Evolutionary conservation across 495 filamentous ascomycete genomes (phyloP).

Genomic region (Lasiosphaeris hirsuta): DNA sequence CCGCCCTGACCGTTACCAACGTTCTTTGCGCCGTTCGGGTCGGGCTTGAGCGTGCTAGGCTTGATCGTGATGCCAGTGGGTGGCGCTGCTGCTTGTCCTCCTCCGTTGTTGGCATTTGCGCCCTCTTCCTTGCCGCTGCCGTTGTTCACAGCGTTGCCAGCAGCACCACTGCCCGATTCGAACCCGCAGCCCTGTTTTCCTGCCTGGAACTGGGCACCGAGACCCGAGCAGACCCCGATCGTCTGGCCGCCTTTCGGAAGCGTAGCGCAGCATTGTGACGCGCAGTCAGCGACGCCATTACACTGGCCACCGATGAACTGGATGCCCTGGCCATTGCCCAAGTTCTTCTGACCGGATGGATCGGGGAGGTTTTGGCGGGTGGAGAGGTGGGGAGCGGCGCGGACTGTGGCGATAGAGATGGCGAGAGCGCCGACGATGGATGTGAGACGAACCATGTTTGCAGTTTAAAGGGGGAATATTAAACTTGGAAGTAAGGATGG

Average conservation of each 20-base stretch:
- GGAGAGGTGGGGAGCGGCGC: conserved; percentile 52
- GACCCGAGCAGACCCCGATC: conserved; percentile 35
- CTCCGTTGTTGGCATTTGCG: background rate
- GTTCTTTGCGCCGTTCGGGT: conserved; percentile 22
- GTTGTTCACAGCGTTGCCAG: background rate
- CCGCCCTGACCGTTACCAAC: conserved; percentile 23
- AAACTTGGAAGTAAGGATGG: background rate
- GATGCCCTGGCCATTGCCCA: conserved; percentile 35
- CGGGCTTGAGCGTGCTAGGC: conserved; percentile 20
- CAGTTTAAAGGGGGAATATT: background rate
- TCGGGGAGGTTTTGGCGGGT: conserved; percentile 38
- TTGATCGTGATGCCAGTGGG: background rate
- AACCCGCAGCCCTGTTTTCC: conserved; percentile 36
- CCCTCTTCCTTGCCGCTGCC: conserved; percentile 3
- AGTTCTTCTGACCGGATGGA: conserved; percentile 34
- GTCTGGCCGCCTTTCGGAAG: conserved; percentile 24
- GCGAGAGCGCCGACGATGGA: conserved; percentile 20
- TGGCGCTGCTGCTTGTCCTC: background rate
- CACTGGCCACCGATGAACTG: conserved; percentile 48
- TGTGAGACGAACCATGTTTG: conserved; percentile 26
- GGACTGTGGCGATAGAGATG: conserved; percentile 51
- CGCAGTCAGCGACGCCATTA: conserved; percentile 39
- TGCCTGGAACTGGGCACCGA: conserved; percentile 25
- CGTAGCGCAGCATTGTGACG: conserved; percentile 37
- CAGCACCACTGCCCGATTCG: background rate